Base-by-base conservation (phyloP, 1,284 basidiomycete species). In the Fistulinella staudtii region DNA sequence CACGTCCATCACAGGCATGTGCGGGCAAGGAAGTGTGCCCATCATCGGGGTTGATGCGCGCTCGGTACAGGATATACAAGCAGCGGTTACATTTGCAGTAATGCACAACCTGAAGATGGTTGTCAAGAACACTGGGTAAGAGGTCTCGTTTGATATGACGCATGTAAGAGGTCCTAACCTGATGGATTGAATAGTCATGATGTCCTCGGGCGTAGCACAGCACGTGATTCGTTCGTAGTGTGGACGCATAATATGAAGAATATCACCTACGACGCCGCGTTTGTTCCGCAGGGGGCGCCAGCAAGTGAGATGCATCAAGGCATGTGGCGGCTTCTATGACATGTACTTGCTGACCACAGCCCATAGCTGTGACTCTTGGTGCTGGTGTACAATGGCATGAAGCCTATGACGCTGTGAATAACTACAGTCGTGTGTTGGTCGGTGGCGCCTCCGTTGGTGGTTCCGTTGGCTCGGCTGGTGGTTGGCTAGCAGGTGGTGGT, bases 71-170 rank as follows among this genome's bases (percentile, higher is more conserved):
- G 71, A 73, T 47, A 53, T 77, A 4, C 68, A 72, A 46, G 68
- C 64, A 29, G 71, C 52, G 3, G 38, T 61, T 5, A 33, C 17
- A 1, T 59, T 60, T 39, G 43, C 71, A 0, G 61, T 52, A 8
- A 49, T 60, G 29, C 60, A 73, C 39, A 71, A 75, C 45, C 54
- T 76, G 17, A 68, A 68, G 8, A 47, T 75, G 4, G 69, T 70
- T 0, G 59, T 78, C n/a, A 77, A 76, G 54, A 73, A 72, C 43
- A 75, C 75, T 9, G 73, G 74, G 66, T 70, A 51, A 20, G 63
- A 51, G 21, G 15, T 23, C n/a, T 36, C 4, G 15, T 8, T 24
- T 13, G 8, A 21, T 10, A 15, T n/a, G 4, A 4, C 13, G 4
- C 17, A 11, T 22, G 5, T 25, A 5, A 4, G n/a, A n/a, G n/a